A percentile compares a stretch with the other conserved stretches of the same genome.
Evolutionary conservation across 2,329 filamentous ascomycete genomes (phyloP).

Genomic region (Pseudogymnoascus pannorum): DNA sequence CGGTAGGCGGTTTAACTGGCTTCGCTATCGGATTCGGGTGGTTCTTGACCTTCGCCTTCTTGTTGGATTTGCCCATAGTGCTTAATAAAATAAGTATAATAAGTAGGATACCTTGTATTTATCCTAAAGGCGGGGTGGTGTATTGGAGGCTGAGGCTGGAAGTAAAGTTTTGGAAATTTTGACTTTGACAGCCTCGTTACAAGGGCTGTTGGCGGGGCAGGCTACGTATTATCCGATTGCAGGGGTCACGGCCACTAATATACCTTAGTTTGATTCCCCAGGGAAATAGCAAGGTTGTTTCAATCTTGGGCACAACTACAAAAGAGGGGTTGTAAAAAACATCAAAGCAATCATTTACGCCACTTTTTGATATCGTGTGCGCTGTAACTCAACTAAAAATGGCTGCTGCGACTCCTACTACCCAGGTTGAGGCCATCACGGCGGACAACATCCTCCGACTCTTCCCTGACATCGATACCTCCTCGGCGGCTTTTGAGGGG

Average conservation of each 20-base stretch:
- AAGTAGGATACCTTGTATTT: neutral
- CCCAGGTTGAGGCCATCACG: slow-evolving; percentile 58
- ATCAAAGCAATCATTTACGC: neutral
- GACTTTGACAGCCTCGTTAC: slow-evolving; percentile 7
- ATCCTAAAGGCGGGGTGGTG: neutral
- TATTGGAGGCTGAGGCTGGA: neutral
- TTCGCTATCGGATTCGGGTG: slow-evolving; percentile 51
- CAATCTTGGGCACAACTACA: slow-evolving; percentile 3
- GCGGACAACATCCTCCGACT: slow-evolving; percentile 79
- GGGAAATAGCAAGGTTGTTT: slow-evolving; percentile 1
- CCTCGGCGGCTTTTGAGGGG: slow-evolving; percentile 67
- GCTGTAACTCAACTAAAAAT: slow-evolving; percentile 10
- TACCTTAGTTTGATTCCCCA: neutral
- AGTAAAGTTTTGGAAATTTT: slow-evolving; percentile 8
- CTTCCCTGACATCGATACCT: slow-evolving; percentile 76
- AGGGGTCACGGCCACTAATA: slow-evolving; percentile 3
- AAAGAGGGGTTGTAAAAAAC: slow-evolving; percentile 5
- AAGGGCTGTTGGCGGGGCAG: neutral
- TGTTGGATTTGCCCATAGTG: slow-evolving; percentile 51
- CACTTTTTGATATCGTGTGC: neutral
- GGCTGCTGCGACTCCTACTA: slow-evolving; percentile 34
- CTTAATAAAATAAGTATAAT: neutral
- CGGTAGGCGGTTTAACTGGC: slow-evolving; percentile 51
- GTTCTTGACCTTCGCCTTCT: slow-evolving; percentile 44
- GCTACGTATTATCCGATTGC: neutral